Base-by-base conservation (phyloP, 2,329 filamentous ascomycete species). In the Paramyrothecium sp. region DNA sequence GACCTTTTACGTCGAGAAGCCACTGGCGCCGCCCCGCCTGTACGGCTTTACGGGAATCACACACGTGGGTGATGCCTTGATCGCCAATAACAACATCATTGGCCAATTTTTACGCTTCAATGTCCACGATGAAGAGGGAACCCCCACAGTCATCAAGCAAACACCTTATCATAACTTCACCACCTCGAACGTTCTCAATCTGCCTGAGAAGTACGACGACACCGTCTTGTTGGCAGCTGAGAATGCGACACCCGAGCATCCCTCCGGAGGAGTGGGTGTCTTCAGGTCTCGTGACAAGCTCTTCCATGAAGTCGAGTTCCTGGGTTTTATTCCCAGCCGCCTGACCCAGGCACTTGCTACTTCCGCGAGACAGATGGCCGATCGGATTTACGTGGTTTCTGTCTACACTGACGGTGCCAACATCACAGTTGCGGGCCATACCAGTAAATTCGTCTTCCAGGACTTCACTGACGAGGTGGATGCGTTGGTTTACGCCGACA, bases 341-440 rank as follows among this genome's bases (percentile, higher is more conserved):
- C 53, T 54, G n/a, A 54, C 33, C 20, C 53, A 57, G 11, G 53
- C 51, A 12, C 17, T 57, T 26, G 56, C 51, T 7, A 57, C 56
- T 3, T 50, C 51, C 30, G 56, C 56, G n/a, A 44, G 52, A 8
- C 56, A 57, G 34, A 57, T 57, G 56, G 56, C 56, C 17, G 30
- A 57, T 34, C 47, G 56, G 23, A 57, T 57, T 21, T 57, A 54
- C 33, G 51, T 57, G 20, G 56, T 57, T 8, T 57, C 56, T 7
- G 51, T 57, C 7, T 53, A 53, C n/a, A 57, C 56, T 16, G 56
- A 57, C 33, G 47, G 56, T 17, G 56, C 56, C 33, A 57, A 57
- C 33, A 57, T 57, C 11, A 57, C 56, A 1, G 56, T 57, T 19
- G 52, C 56, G 19, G 56, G 56, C 17, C 52, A 57, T 33, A 54